Evolutionary conservation across 1,284 basidiomycete genomes (phyloP), one percentile per base, ranked within the genome.

Genomic region (Trichosporon asahii): DNA sequence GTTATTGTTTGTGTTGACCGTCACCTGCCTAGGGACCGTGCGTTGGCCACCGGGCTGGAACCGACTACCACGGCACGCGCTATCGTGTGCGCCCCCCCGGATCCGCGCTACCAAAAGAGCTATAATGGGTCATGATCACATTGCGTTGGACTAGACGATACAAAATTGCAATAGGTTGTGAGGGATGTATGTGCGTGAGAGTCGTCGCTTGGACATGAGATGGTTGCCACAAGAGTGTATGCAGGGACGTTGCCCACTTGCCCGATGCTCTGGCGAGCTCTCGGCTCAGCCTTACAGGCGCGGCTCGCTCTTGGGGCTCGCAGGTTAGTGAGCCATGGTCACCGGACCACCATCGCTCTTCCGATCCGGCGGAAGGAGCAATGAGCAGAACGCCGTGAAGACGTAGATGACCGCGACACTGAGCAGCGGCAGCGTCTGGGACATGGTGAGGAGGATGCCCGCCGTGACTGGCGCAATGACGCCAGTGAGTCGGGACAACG

Each of bases 381-480:
- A 78, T 15, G 92, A 88, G 77, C 88, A 93, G 18, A 86, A 74
- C 1, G 90, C 90, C 5, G 91, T 90, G 64, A 90, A 74, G 40
- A 87, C 77, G 79, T 95, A 93, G 64, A 92, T 86, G 1, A 84
- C 86, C 44, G 91, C 88, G 75, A 91, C 91, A 23, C 88, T 86
- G 75, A 93, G 91, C 44, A 97, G 90, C 0, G 94, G 94, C 68
- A 95, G 85, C 0, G 90, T 88, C 3, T 87, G 85, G 70, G 90
- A 86, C 64, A 94, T 85, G 77, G 88, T 86, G 23, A 97, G 86
- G 7, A 97, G 86, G n/a, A 86, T 79, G 0, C 95, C 95, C 0
- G 95, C 94, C 4, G 92, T 81, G 44, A 97, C 87, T 0, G 95
- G 94, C 0, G 94, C 93, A 40, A 93, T 88, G 88, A 98, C 94